Evolutionary conservation across 2,329 filamentous ascomycete genomes (phyloP).

Genomic region (Salinomyces thailandicus): DNA sequence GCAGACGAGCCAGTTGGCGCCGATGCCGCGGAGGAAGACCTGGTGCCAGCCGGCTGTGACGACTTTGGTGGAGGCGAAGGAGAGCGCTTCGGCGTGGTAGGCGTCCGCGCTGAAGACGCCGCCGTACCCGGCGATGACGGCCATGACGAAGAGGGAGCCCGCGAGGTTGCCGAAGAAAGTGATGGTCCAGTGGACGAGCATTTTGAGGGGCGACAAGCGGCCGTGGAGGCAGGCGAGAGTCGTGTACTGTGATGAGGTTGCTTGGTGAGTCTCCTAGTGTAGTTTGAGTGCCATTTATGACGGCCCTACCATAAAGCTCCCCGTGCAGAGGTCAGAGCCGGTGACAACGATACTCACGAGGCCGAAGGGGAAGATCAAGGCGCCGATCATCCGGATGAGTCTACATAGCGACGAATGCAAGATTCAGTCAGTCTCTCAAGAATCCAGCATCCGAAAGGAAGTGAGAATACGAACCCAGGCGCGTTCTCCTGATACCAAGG

Average conservation of each 20-base stretch:
- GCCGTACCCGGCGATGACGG: constrained; percentile 21
- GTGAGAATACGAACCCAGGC: constrained; percentile 15
- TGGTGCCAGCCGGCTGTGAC: constrained; percentile 39
- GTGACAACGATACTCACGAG: constrained; percentile 24
- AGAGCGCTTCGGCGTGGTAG: constrained; percentile 36
- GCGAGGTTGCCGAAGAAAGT: constrained; percentile 23
- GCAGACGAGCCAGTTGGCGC: constrained; percentile 48
- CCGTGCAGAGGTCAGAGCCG: constrained; percentile 24
- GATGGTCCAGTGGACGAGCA: constrained; percentile 16
- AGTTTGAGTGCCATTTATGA: no score
- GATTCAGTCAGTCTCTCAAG: no score
- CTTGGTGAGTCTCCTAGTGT: no score
- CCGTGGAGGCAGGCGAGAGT: constrained; percentile 29
- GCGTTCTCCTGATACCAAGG: constrained; percentile 25
- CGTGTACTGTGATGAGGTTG: constrained; percentile 13
- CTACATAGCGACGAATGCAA: no score
- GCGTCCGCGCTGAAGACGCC: constrained; percentile 23
- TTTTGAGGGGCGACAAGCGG: constrained; percentile 16
- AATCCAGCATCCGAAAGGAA: no score
- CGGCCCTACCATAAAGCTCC: constrained; percentile 21
- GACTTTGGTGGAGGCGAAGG: constrained; percentile 40
- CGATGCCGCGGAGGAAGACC: constrained; percentile 45
- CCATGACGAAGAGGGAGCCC: constrained; percentile 19
- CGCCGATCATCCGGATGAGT: constrained; percentile 22
- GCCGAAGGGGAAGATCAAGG: constrained; percentile 24